Conservation (phyloP, 2,329 filamentous ascomycete genomes). For the Pseudopyricularia javanii region DNA sequence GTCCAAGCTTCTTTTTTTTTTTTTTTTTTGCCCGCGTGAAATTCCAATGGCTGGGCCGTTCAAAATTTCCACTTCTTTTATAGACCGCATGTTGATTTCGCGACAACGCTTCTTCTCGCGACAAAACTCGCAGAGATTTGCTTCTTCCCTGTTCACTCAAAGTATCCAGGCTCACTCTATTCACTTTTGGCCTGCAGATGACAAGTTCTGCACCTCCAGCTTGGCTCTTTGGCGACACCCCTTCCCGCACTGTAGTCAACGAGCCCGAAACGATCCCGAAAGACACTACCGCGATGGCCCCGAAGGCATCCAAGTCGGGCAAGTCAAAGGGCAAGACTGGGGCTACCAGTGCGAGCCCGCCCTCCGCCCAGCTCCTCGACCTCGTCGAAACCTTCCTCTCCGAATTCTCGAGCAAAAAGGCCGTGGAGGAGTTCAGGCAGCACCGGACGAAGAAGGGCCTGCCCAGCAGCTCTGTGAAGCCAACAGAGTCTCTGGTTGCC, state of each 20-base stretch:
- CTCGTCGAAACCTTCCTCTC: slow-evolving; percentile 56
- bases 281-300: neutral
- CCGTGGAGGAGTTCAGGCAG: slow-evolving; percentile 49
- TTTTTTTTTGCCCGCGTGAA: neutral
- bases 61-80: too few species aligned
- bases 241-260: neutral
- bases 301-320: neutral
- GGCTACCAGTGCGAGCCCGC: slow-evolving; percentile 7
- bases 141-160: too few species aligned
- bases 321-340: neutral
- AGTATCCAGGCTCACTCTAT: too few species aligned
- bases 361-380: slow-evolving; percentile 51
- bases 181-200: too few species aligned
- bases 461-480: neutral
- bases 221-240: slow-evolving; percentile 1
- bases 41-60: too few species aligned
- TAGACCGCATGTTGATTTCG: neutral
- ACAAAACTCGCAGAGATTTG: too few species aligned
- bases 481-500: slow-evolving; percentile 27
- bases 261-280: neutral
- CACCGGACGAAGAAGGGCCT: slow-evolving; percentile 37
- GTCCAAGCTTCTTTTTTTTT: neutral
- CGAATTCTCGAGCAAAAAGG: slow-evolving; percentile 50
- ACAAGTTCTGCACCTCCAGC: neutral
- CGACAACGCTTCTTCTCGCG: too few species aligned